These are phyloP conservation scores for Guadua angustifolia DNA, from an alignment of 176 grass and related monocot genomes.

Conservation along the genomic window DNA sequence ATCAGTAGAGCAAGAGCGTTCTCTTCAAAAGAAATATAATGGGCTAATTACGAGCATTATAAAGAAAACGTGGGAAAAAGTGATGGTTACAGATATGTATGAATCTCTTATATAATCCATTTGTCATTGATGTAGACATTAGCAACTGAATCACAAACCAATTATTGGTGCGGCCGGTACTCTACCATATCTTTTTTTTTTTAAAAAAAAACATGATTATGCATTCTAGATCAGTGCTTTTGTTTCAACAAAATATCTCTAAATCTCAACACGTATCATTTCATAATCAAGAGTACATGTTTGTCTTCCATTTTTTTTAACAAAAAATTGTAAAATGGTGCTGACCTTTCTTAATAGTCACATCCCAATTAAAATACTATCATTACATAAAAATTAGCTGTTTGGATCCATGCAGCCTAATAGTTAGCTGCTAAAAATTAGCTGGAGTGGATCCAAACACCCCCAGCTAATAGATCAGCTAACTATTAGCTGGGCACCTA, in stretches of 20 bases:
- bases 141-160: constrained; percentile 28
- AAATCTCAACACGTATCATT: neutral
- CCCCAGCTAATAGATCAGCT: too few relatives aligned
- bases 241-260: neutral
- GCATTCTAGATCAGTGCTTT: neutral
- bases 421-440: too few relatives aligned
- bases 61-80: neutral
- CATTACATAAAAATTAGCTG: neutral
- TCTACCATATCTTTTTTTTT: neutral
- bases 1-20: neutral
- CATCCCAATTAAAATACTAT: neutral
- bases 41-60: neutral
- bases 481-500: too few relatives aligned
- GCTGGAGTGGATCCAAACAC: too few relatives aligned
- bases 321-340: neutral
- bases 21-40: neutral
- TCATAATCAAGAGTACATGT: neutral
- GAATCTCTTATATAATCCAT: neutral
- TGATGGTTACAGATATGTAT: neutral
- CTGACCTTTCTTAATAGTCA: constrained; percentile 9
- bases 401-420: too few relatives aligned
- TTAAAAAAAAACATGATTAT: neutral
- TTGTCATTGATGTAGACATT: constrained; percentile 21
- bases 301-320: neutral
- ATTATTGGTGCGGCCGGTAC: constrained; percentile 32